Evolutionary conservation across 805 yeast genomes (phyloP), one percentile per base, ranked within the genome.

Genomic region (Teunomyces funiuensis): DNA sequence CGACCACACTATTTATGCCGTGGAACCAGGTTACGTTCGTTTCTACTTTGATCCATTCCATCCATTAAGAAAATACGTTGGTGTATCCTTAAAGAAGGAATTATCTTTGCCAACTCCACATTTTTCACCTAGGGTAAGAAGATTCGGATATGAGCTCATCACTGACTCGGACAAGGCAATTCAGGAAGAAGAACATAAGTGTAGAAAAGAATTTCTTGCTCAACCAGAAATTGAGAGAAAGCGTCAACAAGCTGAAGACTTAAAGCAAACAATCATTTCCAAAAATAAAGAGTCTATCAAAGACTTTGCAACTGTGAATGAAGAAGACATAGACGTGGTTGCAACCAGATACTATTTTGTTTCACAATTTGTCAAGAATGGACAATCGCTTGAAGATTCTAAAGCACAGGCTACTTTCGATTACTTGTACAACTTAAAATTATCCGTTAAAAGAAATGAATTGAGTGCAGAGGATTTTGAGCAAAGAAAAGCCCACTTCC

Each of bases 31-130:
- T 18, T 88, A 72, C 61, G 97, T 91, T 22, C 79, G 95, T 49
- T 93, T 79, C 66, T 93, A 93, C 65, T 69, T 83, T 46, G 97
- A 93, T 69, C 98, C 99, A 4, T 93, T 93, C 74, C 98, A 93
- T 58, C 97, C 98, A 31, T 79, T 81, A 60, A 81, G 97, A 59
- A 85, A 82, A 58, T 88, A 87, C 58, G 85, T 89, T 49, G 99
- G 99, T 28, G 82, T 93, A 28, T 89, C 96, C 0, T 73, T 93
- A 39, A 69, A 67, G 28, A 74, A 75, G 44, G 85, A 82, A 2
- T 65, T 77, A 26, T 68, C 71, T 46, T 74, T 91, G 27, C 99
- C 99, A 30, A 81, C 88, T 11, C 86, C 91, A 5, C 98, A 93
- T 62, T 91, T 90, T 63, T 84, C 74, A n/a, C 97, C 98, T 31